These are phyloP conservation scores for Phoma sp. DNA, from an alignment of 2,329 filamentous ascomycete genomes.

Conservation along the genomic window DNA sequence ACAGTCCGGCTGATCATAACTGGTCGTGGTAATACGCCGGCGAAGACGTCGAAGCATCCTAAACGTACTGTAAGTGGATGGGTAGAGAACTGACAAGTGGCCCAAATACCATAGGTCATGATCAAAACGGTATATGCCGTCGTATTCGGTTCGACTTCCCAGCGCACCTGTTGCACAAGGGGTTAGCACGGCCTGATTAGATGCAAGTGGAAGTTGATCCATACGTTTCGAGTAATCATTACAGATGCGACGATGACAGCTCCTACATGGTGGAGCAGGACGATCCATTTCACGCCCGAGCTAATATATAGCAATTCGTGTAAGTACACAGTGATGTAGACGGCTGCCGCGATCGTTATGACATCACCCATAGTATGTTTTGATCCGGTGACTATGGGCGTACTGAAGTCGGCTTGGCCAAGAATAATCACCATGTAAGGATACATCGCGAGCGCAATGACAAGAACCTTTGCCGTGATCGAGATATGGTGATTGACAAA, in stretches of 20 bases:
- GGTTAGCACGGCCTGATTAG: no score
- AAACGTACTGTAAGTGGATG: not conserved
- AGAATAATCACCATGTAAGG: not conserved
- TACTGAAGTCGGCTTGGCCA: not conserved
- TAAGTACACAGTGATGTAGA: not conserved
- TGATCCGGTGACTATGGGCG: not conserved
- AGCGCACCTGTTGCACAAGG: not conserved
- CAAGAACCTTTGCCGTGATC: not conserved
- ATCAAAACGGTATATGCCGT: constrained; percentile 5
- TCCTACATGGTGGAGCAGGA: not conserved
- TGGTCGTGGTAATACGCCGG: not conserved
- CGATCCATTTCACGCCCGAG: not conserved
- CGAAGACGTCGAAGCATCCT: constrained; percentile 2
- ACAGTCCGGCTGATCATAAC: not conserved
- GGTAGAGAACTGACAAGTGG: no score
- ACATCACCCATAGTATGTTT: not conserved
- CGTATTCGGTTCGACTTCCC: not conserved
- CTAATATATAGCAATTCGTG: not conserved
- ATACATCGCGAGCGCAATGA: not conserved
- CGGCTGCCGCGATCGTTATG: not conserved
- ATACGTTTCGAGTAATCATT: constrained; percentile 4
- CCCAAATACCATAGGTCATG: not conserved
- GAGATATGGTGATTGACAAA: constrained; percentile 2
- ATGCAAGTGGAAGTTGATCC: no score
- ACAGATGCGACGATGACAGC: not conserved